Conservation (phyloP, 495 filamentous ascomycete species). For the Hyphodiscus hymeniophilus region DNA sequence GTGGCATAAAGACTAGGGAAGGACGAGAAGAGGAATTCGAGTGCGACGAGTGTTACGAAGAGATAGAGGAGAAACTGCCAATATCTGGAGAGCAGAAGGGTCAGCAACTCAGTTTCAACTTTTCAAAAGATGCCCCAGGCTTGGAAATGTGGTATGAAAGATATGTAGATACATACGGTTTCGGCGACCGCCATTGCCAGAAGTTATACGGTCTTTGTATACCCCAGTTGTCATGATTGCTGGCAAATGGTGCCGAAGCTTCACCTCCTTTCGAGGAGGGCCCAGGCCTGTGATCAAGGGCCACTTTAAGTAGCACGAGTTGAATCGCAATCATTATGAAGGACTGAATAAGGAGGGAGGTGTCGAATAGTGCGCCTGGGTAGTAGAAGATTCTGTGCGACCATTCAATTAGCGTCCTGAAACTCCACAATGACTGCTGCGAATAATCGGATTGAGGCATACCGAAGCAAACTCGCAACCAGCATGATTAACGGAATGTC, state of each 20-base stretch:
- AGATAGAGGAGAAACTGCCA: slow-evolving; percentile 81
- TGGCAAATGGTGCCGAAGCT: slow-evolving; percentile 45
- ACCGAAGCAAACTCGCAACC: slow-evolving; percentile 85
- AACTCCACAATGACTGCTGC: too few species aligned
- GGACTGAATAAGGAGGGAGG: slow-evolving; percentile 74
- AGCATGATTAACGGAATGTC: slow-evolving; percentile 98
- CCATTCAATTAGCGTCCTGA: too few species aligned
- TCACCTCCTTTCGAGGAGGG: slow-evolving; percentile 47
- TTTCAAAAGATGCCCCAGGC: background rate
- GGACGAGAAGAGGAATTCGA: slow-evolving; percentile 66
- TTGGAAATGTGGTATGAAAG: background rate
- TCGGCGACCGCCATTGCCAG: slow-evolving; percentile 83
- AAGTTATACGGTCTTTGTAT: slow-evolving; percentile 71
- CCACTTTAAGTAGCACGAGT: slow-evolving; percentile 75
- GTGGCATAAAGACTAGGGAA: slow-evolving; percentile 45
- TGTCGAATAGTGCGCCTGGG: slow-evolving; percentile 78
- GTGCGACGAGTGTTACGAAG: slow-evolving; percentile 49
- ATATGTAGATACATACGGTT: slow-evolving; percentile 53
- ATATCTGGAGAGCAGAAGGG: slow-evolving; percentile 47
- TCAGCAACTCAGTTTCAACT: background rate
- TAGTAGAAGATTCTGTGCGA: slow-evolving; percentile 77
- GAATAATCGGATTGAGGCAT: slow-evolving; percentile 20
- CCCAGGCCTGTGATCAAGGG: slow-evolving; percentile 77
- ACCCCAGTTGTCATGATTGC: slow-evolving; percentile 44
- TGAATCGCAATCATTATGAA: slow-evolving; percentile 83